phyloP scores from a whole-genome alignment of 1,284 basidiomycete genomes.

The Inonotus obliquus region DNA sequence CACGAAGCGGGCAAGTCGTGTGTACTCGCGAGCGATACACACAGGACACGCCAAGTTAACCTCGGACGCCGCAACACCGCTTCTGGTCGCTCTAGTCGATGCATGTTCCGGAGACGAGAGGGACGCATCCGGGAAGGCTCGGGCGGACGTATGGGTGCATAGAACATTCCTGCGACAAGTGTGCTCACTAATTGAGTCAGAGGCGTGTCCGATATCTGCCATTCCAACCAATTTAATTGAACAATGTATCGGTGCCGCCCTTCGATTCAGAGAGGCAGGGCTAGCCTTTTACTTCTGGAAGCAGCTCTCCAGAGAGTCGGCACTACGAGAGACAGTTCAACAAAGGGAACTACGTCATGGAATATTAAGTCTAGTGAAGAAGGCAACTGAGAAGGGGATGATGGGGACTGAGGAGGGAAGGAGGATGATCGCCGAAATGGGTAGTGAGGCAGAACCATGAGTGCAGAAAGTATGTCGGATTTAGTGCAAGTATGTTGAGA shows the following conservation, averaged over 20 bases:
- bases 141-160: conserved; percentile 21
- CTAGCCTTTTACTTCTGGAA: conserved; percentile 61
- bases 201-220: conserved; percentile 32
- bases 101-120: background rate
- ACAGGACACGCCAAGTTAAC: conserved; percentile 34
- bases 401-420: conserved; percentile 26
- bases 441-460: background rate
- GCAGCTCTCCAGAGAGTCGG: conserved; percentile 39
- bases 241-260: conserved; percentile 45
- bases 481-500: background rate
- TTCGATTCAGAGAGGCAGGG: conserved; percentile 42
- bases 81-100: conserved; percentile 40
- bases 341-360: conserved; percentile 38
- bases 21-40: conserved; percentile 37
- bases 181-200: conserved; percentile 38
- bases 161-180: conserved; percentile 36
- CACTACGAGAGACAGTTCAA: conserved; percentile 45
- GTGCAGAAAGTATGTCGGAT: background rate
- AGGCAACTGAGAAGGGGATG: conserved; percentile 29
- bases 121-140: conserved; percentile 18
- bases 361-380: conserved; percentile 34
- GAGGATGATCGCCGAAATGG: conserved; percentile 35
- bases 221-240: conserved; percentile 44
- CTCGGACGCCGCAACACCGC: conserved; percentile 42
- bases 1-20: conserved; percentile 36